phyloP scores from a whole-genome alignment of 2,329 filamentous ascomycete genomes.

The Thelonectria olida region DNA sequence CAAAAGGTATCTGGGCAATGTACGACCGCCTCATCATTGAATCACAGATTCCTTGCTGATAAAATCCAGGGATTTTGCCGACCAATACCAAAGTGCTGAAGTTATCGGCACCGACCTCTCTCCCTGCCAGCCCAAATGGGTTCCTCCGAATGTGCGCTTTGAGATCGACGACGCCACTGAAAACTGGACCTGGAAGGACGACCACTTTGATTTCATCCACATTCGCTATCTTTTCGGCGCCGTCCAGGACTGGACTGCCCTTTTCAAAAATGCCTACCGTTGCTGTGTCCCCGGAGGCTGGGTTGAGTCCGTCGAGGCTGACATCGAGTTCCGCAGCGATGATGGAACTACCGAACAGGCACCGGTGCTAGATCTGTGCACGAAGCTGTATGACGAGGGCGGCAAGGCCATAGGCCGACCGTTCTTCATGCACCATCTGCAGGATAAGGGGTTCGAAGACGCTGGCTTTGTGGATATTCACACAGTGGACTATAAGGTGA shows the following conservation, averaged over 20 bases:
- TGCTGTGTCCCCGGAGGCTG: conserved; percentile 29
- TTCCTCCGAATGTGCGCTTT: conserved; percentile 33
- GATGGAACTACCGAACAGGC: conserved; percentile 29
- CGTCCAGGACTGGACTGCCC: conserved; percentile 23
- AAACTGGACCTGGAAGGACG: conserved; percentile 28
- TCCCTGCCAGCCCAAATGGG: conserved; percentile 34
- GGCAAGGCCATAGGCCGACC: conserved; percentile 23
- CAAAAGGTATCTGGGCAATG: conserved; percentile 39
- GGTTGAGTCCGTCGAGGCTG: conserved; percentile 31
- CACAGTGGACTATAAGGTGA: conserved; percentile 32
- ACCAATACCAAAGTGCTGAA: conserved; percentile 30
- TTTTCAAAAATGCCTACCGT: conserved; percentile 30
- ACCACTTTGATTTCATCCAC: conserved; percentile 34
- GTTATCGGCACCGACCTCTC: conserved; percentile 34
- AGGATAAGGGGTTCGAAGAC: conserved; percentile 25
- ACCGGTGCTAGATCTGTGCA: conserved; percentile 24
- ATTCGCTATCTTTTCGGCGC: conserved; percentile 37
- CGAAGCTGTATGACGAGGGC: conserved; percentile 27
- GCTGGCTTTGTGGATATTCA: conserved; percentile 33
- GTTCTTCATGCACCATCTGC: conserved; percentile 29
- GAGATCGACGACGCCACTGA: conserved; percentile 34
- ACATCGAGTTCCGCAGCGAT: conserved; percentile 32
- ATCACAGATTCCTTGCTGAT: background rate
- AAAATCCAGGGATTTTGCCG: conserved; percentile 28
- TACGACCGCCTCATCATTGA: background rate